Evolutionary conservation across 169 alveolate species (phyloP).

Genomic region (Plasmodium knowlesi): DNA sequence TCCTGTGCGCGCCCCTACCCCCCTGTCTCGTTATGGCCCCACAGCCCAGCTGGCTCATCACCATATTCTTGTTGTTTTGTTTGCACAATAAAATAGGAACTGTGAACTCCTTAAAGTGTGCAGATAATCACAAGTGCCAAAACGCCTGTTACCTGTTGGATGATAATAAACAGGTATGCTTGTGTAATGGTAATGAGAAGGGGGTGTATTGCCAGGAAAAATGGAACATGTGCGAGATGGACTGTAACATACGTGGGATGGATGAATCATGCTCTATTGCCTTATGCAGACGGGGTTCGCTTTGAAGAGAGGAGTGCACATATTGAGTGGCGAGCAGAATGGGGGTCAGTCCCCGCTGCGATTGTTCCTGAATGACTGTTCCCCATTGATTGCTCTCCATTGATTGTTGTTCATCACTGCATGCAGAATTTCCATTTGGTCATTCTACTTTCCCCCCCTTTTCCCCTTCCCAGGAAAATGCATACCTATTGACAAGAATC

Average conservation of each 20-base stretch:
- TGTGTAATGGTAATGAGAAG: conserved; percentile 66
- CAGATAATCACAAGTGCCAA: conserved; percentile 35
- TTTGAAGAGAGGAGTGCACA: not conserved
- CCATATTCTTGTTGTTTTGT: conserved; percentile 7
- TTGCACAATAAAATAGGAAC: conserved; percentile 10
- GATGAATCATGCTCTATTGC: conserved; percentile 43
- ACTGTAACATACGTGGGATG: conserved; percentile 41
- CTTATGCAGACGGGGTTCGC: conserved; percentile 46
- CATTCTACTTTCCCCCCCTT: not conserved
- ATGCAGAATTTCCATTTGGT: not conserved
- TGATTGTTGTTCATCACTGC: not conserved
- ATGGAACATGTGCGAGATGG: conserved; percentile 72
- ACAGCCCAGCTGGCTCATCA: conserved; percentile 5
- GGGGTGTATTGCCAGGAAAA: conserved; percentile 50
- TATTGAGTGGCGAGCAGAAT: not conserved
- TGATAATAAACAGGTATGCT: conserved; percentile 30
- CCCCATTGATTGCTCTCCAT: not conserved
- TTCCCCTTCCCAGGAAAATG: conserved; percentile 76
- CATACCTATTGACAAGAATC: conserved; percentile 67
- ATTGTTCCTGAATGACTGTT: not conserved
- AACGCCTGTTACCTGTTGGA: conserved; percentile 20
- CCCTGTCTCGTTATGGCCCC: conserved; percentile 39
- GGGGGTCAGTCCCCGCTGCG: not conserved
- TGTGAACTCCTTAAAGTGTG: conserved; percentile 16
- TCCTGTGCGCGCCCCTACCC: not conserved